phyloP scores from a whole-genome alignment of 352 stramenopile genomes.

The Globisporangium heterothallicum region DNA sequence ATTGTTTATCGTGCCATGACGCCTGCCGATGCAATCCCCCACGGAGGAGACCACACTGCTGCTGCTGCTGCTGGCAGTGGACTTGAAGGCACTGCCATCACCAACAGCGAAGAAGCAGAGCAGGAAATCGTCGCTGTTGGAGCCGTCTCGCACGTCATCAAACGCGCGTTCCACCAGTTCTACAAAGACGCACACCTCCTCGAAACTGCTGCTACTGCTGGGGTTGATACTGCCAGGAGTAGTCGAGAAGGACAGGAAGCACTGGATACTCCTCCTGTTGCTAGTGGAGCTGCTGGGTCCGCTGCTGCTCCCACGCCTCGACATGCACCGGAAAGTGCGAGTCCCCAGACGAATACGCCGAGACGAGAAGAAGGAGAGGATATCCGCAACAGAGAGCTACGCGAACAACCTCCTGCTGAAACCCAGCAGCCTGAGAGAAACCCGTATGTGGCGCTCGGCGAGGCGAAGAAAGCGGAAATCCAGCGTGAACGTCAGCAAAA shows the following conservation, averaged over 20 bases:
- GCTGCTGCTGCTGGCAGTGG: too few species aligned
- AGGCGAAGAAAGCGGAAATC: constrained; percentile 33
- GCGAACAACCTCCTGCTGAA: too few species aligned
- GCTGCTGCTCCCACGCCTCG: not conserved
- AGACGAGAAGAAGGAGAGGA: too few species aligned
- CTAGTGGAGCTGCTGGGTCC: not conserved
- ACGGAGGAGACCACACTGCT: too few species aligned
- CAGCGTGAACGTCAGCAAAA: constrained; percentile 21
- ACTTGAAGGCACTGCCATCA: not conserved
- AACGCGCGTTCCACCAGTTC: constrained; percentile 62
- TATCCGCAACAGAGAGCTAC: too few species aligned
- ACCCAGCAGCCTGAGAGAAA: constrained; percentile 5
- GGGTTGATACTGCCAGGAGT: too few species aligned
- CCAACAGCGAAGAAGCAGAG: constrained; percentile 24
- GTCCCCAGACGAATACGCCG: too few species aligned
- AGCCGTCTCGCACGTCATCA: constrained; percentile 66
- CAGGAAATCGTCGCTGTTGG: constrained; percentile 65
- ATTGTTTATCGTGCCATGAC: too few species aligned
- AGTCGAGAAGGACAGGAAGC: too few species aligned
- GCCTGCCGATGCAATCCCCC: too few species aligned
- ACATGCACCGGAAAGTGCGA: not conserved
- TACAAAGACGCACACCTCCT: constrained; percentile 17
- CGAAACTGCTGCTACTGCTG: not conserved
- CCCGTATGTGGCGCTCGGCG: constrained; percentile 31
- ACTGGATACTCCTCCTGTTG: too few species aligned